Percentiles rank a stretch among this genome's conserved stretches.
phyloP scores from a whole-genome alignment of 2,329 filamentous ascomycete species.

The Akanthomyces dipterigenus region DNA sequence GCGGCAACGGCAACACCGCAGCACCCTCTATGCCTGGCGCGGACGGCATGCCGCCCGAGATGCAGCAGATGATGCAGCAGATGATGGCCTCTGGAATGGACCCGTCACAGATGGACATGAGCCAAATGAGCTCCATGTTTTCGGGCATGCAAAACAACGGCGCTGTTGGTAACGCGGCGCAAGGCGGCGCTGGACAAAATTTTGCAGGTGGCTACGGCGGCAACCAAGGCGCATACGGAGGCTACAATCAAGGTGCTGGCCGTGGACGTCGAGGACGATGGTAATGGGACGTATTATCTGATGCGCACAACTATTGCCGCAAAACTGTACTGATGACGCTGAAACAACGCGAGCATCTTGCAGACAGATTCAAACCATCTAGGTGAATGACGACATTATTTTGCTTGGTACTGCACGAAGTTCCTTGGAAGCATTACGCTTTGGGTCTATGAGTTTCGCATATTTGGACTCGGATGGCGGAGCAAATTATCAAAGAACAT shows the following conservation, averaged over 20 bases:
- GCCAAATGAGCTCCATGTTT: constrained; percentile 53
- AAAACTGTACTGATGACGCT: neutral
- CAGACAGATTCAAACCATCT: neutral
- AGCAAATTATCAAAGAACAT: too few species aligned
- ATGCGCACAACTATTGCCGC: neutral
- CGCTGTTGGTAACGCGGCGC: constrained; percentile 30
- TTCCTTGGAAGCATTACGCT: too few species aligned
- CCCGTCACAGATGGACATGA: constrained; percentile 58
- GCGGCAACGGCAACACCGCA: constrained; percentile 26
- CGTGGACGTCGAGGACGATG: constrained; percentile 26
- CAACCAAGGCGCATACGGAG: constrained; percentile 45
- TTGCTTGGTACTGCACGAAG: neutral
- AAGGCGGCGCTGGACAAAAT: constrained; percentile 44
- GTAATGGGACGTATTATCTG: constrained; percentile 10
- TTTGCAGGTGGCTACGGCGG: constrained; percentile 48
- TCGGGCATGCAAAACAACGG: constrained; percentile 46
- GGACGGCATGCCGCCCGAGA: constrained; percentile 59
- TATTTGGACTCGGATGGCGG: too few species aligned
- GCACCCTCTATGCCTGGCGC: constrained; percentile 45
- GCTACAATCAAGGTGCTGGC: constrained; percentile 36
- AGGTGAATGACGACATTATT: too few species aligned
- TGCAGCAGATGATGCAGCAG: constrained; percentile 64
- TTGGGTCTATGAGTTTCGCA: too few species aligned
- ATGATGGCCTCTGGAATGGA: constrained; percentile 62
- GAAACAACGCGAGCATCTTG: neutral